phyloP scores from a whole-genome alignment of 257 asterid genomes.

The Scutellaria minor region DNA sequence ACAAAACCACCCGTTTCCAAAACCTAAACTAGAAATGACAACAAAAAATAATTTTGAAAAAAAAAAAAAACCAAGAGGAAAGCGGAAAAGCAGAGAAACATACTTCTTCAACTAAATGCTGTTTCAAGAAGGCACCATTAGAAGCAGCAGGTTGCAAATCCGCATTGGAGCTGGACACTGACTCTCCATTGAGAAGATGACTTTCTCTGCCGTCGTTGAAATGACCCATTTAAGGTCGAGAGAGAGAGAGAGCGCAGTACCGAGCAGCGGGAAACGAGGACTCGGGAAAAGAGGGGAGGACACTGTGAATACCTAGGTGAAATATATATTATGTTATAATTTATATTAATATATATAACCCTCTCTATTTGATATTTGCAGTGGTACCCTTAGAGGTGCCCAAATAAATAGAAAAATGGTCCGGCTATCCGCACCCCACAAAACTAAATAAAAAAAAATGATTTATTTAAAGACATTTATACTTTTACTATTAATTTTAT shows the following conservation, averaged over 20 bases:
- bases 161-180: constrained; percentile 36
- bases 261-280: constrained; percentile 23
- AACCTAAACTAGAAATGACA: neutral
- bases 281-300: neutral
- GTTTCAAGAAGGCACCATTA: constrained; percentile 12
- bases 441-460: too few relatives aligned
- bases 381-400: too few relatives aligned
- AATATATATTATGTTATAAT: too few relatives aligned
- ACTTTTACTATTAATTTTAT: too few relatives aligned
- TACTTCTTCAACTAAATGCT: constrained; percentile 38
- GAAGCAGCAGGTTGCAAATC: constrained; percentile 39
- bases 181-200: constrained; percentile 44
- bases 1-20: constrained; percentile 29
- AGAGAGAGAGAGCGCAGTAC: constrained; percentile 10
- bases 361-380: too few relatives aligned
- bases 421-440: too few relatives aligned
- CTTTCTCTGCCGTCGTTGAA: constrained; percentile 41
- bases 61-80: neutral
- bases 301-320: constrained; percentile 33
- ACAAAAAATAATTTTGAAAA: neutral
- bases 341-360: too few relatives aligned
- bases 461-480: too few relatives aligned
- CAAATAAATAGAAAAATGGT: too few relatives aligned
- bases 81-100: constrained; percentile 9
- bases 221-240: constrained; percentile 38